These are phyloP conservation scores for Alternaria gansuensis DNA, from an alignment of 2,329 filamentous ascomycete species.

Conservation along the genomic window DNA sequence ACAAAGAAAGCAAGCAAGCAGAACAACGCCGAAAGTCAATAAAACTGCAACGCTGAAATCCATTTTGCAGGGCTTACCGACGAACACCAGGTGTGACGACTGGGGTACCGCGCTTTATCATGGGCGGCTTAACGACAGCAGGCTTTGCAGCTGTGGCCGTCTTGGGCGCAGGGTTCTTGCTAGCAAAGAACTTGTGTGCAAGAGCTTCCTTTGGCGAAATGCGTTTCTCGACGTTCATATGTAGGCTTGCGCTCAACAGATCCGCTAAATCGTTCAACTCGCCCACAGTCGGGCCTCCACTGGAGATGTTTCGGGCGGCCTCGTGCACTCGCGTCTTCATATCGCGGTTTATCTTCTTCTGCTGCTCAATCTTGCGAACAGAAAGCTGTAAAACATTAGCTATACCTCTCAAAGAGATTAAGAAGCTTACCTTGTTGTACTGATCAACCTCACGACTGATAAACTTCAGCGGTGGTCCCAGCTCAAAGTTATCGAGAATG, in stretches of 20 bases:
- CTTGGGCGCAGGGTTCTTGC: slow-evolving; percentile 33
- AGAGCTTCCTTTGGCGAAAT: slow-evolving; percentile 87
- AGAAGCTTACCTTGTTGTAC: slow-evolving; percentile 40
- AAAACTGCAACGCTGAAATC: slow-evolving; percentile 9
- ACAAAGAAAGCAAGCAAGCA: slow-evolving; percentile 6
- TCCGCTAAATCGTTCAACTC: slow-evolving; percentile 87
- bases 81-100: slow-evolving; percentile 24
- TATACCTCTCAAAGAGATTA: neutral
- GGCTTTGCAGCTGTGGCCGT: slow-evolving; percentile 23
- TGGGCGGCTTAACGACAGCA: slow-evolving; percentile 41
- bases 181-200: slow-evolving; percentile 84
- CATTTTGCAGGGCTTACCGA: slow-evolving; percentile 23
- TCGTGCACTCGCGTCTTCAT: slow-evolving; percentile 79
- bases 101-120: slow-evolving; percentile 35
- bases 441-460: slow-evolving; percentile 76
- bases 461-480: slow-evolving; percentile 75
- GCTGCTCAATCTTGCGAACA: slow-evolving; percentile 70
- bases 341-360: slow-evolving; percentile 70
- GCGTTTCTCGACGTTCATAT: slow-evolving; percentile 90
- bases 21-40: slow-evolving; percentile 2
- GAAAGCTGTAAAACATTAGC: slow-evolving; percentile 63
- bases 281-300: slow-evolving; percentile 69
- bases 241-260: slow-evolving; percentile 85
- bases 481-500: slow-evolving; percentile 75
- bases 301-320: slow-evolving; percentile 75